These are phyloP conservation scores for Debaryomyces sp. DNA, from an alignment of 1,139 yeast genomes.

Conservation along the genomic window DNA sequence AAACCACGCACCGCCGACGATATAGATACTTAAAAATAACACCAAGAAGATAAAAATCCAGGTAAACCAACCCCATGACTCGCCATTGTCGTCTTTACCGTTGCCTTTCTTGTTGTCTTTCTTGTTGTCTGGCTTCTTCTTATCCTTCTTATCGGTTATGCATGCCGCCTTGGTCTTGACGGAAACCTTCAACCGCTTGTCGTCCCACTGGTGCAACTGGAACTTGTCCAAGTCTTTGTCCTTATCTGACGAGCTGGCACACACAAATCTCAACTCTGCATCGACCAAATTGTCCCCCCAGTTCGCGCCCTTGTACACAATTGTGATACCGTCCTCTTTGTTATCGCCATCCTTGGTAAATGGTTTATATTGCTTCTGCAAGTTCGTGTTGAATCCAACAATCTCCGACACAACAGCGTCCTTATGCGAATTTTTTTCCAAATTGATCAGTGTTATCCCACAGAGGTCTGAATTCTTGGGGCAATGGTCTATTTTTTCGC, in stretches of 20 bases:
- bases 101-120: conserved; percentile 21
- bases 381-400: conserved; percentile 47
- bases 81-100: conserved; percentile 35
- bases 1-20: conserved; percentile 81
- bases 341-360: conserved; percentile 23
- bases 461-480: conserved; percentile 72
- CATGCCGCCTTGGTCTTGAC: conserved; percentile 44
- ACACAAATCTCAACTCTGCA: conserved; percentile 55
- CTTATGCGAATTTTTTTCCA: conserved; percentile 44
- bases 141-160: conserved; percentile 29
- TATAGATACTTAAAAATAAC: conserved; percentile 68
- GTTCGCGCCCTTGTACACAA: conserved; percentile 54
- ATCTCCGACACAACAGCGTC: conserved; percentile 54
- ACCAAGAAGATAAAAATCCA: conserved; percentile 73
- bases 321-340: conserved; percentile 43
- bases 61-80: conserved; percentile 77
- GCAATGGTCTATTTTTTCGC: conserved; percentile 49
- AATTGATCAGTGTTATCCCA: conserved; percentile 56
- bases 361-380: conserved; percentile 33
- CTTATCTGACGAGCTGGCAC: conserved; percentile 43
- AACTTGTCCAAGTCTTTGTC: conserved; percentile 39
- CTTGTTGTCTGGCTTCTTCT: conserved; percentile 23
- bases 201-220: conserved; percentile 35
- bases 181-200: conserved; percentile 25
- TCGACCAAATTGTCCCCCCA: conserved; percentile 70